Conservation (phyloP, 768 basidiomycete species). For the Dacryopinax primogenitus region DNA sequence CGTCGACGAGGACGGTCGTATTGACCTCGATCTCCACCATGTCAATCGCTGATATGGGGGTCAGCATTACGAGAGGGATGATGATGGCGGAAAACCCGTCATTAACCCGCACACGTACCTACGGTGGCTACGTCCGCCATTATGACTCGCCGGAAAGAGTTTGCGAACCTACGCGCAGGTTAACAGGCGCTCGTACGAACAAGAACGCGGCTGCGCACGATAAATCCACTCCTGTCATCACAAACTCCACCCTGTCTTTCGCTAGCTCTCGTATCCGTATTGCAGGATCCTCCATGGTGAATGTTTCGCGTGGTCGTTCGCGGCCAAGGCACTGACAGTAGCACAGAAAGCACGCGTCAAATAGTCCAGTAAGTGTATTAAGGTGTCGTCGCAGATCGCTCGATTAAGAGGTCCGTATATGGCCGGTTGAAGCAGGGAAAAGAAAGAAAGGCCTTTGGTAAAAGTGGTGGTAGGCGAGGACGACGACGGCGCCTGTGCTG, state of each 20-base stretch:
- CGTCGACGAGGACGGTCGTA: conserved; percentile 87
- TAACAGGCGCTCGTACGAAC: conserved; percentile 11
- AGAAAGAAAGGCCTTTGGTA: conserved; percentile 4
- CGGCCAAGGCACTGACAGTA: no score
- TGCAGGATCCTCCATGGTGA: conserved; percentile 15
- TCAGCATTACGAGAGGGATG: neutral
- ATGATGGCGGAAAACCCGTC: neutral
- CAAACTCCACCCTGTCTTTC: conserved; percentile 77
- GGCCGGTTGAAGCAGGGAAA: neutral
- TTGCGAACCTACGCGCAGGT: conserved; percentile 56
- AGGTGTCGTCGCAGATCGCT: neutral
- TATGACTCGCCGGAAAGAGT: conserved; percentile 83
- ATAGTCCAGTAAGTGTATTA: neutral
- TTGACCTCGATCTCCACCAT: conserved; percentile 87
- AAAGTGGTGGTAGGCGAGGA: conserved; percentile 1
- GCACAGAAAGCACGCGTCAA: neutral
- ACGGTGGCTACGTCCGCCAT: conserved; percentile 96
- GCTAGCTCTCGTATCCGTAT: conserved; percentile 77
- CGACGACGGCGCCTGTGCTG: neutral
- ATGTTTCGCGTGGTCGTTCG: neutral
- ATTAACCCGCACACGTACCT: conserved; percentile 42
- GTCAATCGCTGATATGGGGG: conserved; percentile 65
- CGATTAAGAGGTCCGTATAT: neutral
- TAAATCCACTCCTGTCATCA: conserved; percentile 90
- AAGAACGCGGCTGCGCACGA: conserved; percentile 48